phyloP scores from a whole-genome alignment of 305 asterid species.

The Ajuga reptans region DNA sequence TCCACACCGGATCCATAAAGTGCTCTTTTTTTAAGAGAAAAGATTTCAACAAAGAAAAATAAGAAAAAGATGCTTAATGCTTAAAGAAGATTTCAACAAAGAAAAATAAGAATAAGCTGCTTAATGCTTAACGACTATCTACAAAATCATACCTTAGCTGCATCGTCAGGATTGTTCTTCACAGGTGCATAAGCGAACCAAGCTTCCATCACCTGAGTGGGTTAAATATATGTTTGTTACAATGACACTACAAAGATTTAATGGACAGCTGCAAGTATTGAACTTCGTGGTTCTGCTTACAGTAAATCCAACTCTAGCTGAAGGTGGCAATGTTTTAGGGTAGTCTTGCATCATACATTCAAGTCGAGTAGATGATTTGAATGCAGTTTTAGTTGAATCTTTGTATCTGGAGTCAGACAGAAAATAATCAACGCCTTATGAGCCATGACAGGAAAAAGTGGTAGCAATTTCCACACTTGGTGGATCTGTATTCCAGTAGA shows the following conservation, averaged over 20 bases:
- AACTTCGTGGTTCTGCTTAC: conserved; percentile 40
- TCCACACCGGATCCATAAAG: neutral
- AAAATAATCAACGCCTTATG: conserved; percentile 11
- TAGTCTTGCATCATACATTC: conserved; percentile 99
- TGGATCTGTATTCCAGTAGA: neutral
- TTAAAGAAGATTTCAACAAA: neutral
- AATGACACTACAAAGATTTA: neutral
- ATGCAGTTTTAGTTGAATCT: conserved; percentile 79
- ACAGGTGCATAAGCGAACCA: conserved; percentile 99
- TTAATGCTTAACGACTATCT: conserved; percentile 2
- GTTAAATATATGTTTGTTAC: conserved; percentile 15
- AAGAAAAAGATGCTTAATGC: neutral
- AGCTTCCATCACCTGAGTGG: conserved; percentile 66
- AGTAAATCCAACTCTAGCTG: conserved; percentile 96
- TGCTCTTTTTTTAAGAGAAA: neutral
- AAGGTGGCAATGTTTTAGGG: conserved; percentile 87
- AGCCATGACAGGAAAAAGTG: conserved; percentile 1
- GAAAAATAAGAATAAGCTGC: neutral
- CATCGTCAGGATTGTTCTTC: conserved; percentile 98
- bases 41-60: neutral
- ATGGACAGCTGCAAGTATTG: too few species aligned
- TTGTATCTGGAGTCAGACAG: conserved; percentile 58
- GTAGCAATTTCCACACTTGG: neutral
- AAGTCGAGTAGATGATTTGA: conserved; percentile 95
- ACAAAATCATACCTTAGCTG: conserved; percentile 70